These are phyloP conservation scores for Croton laevigatus DNA, from an alignment of 441 rosid genomes.

Conservation along the genomic window DNA sequence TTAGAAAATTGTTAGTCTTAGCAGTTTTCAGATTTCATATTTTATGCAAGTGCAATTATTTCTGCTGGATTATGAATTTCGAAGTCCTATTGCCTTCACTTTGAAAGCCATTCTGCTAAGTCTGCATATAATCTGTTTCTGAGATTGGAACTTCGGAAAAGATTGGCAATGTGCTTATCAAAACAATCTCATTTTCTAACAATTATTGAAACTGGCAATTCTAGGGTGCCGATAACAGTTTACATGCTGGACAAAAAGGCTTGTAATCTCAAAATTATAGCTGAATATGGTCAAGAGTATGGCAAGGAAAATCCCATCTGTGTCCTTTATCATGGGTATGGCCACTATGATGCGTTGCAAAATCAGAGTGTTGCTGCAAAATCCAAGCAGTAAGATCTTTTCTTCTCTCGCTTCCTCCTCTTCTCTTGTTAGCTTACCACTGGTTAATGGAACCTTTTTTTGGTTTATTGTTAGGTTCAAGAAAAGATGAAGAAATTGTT, in stretches of 20 bases:
- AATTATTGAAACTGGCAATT: neutral
- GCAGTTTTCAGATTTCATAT: neutral
- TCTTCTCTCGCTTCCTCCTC: slow-evolving; percentile 1
- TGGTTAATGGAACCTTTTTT: neutral
- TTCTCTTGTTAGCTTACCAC: neutral
- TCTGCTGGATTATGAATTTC: neutral
- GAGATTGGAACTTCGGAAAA: neutral
- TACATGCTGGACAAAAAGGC: slow-evolving; percentile 46
- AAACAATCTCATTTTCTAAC: neutral
- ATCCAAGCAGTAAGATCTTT: slow-evolving; percentile 42
- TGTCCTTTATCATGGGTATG: slow-evolving; percentile 60
- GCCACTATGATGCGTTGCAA: slow-evolving; percentile 59
- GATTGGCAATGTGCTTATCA: neutral
- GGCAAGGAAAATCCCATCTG: slow-evolving; percentile 49
- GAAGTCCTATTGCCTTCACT: neutral
- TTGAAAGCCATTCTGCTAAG: neutral
- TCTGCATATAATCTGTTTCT: neutral
- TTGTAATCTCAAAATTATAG: slow-evolving; percentile 42
- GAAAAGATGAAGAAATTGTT: slow-evolving; percentile 27
- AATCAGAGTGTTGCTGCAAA: slow-evolving; percentile 23
- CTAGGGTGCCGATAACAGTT: slow-evolving; percentile 57
- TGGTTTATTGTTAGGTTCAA: slow-evolving; percentile 32
- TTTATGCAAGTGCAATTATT: neutral
- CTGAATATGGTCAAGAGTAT: slow-evolving; percentile 69
- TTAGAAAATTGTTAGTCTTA: neutral